Conservation (phyloP, 352 stramenopile genomes). For the Globisporangium echinulatum region DNA sequence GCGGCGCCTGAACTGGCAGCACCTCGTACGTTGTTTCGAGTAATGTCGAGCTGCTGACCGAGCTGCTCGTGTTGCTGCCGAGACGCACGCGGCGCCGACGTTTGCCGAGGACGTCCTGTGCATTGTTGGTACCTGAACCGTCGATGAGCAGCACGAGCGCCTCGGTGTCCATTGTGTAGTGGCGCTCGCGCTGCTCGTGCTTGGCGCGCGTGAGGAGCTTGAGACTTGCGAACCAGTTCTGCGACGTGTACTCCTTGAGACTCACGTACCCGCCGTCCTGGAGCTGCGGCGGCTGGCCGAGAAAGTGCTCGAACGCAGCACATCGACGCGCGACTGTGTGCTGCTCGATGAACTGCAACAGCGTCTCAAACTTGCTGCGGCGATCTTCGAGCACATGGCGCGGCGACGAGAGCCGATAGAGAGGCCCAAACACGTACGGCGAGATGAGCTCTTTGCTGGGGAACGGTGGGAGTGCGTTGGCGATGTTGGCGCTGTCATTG, state of each 20-base stretch:
- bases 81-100: constrained; percentile 4
- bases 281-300: constrained; percentile 52
- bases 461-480: constrained; percentile 29
- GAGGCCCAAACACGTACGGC: constrained; percentile 32
- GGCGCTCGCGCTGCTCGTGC: constrained; percentile 20
- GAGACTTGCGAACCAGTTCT: constrained; percentile 53
- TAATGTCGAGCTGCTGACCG: too few relatives aligned
- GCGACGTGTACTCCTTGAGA: constrained; percentile 66
- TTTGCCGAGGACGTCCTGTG: constrained; percentile 5
- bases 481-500: constrained; percentile 5
- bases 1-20: too few relatives aligned
- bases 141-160: constrained; percentile 9
- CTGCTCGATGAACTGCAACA: constrained; percentile 56
- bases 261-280: constrained; percentile 61
- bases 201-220: constrained; percentile 39
- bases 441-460: constrained; percentile 52
- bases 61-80: neutral
- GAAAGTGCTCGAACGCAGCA: constrained; percentile 35
- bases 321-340: constrained; percentile 33
- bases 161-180: constrained; percentile 21
- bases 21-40: too few relatives aligned
- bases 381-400: constrained; percentile 45
- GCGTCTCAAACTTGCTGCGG: constrained; percentile 36
- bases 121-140: neutral
- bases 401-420: constrained; percentile 43